Evolutionary conservation across 2,329 filamentous ascomycete genomes (phyloP).

Genomic region (Colletotrichum godetiae): DNA sequence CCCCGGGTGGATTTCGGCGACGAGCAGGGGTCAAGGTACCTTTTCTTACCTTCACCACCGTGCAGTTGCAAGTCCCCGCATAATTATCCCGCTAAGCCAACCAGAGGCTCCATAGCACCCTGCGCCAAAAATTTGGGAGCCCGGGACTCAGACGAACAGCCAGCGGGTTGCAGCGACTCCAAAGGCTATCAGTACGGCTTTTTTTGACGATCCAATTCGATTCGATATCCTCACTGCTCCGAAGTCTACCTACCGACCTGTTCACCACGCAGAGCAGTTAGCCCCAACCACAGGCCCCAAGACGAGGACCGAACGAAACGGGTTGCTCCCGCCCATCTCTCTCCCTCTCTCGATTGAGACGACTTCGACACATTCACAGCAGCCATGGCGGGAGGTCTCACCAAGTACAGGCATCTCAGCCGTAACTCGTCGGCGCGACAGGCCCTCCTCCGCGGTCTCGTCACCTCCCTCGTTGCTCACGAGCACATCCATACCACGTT

Average conservation of each 20-base stretch:
- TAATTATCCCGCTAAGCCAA: conserved; percentile 9
- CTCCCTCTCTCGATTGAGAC: conserved; percentile 2
- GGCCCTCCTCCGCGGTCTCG: conserved; percentile 93
- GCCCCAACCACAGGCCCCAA: conserved; percentile 26
- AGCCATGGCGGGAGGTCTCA: conserved; percentile 83
- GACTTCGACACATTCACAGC: conserved; percentile 35
- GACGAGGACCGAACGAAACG: neutral
- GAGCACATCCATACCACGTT: conserved; percentile 96
- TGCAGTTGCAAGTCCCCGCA: neutral
- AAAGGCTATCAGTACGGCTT: neutral
- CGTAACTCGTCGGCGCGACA: conserved; percentile 89
- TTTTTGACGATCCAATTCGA: neutral
- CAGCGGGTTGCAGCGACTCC: neutral
- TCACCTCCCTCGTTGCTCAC: conserved; percentile 92
- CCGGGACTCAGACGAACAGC: neutral
- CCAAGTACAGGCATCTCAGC: conserved; percentile 90
- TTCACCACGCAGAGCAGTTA: conserved; percentile 5
- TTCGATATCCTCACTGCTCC: conserved; percentile 6
- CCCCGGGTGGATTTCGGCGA: conserved; percentile 29
- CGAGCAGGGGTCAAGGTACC: conserved; percentile 19
- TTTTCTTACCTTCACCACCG: neutral
- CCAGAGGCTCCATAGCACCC: neutral
- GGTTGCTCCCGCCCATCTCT: neutral
- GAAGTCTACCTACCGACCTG: conserved; percentile 36
- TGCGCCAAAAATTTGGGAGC: conserved; percentile 31